phyloP scores from a whole-genome alignment of 176 grass and related monocot genomes.

The Cenchrus americanus region DNA sequence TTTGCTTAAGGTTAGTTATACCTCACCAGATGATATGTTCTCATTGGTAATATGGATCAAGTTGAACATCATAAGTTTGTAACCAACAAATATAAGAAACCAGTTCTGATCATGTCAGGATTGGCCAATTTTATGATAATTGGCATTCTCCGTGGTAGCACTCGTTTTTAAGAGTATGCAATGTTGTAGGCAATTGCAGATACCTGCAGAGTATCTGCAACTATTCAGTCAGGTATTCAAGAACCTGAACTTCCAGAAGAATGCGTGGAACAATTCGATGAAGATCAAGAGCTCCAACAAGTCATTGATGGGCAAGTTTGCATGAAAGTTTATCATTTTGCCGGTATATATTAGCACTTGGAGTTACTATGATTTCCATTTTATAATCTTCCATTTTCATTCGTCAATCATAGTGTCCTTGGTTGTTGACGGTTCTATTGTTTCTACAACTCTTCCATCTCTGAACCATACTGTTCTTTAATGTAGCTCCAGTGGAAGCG shows the following conservation, averaged over 20 bases:
- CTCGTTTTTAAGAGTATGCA: conserved; percentile 19
- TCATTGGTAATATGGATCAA: conserved; percentile 4
- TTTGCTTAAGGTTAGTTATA: conserved; percentile 75
- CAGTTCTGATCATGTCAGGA: conserved; percentile 7
- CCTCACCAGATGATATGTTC: conserved; percentile 31
- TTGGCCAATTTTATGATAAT: conserved; percentile 3
- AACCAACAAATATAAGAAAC: conserved; percentile 2
- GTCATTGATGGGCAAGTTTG: conserved; percentile 89
- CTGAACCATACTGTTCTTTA: conserved; percentile 33
- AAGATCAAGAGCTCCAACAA: conserved; percentile 85
- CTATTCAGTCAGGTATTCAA: conserved; percentile 61
- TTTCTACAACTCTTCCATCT: conserved; percentile 36
- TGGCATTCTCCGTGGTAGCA: neutral
- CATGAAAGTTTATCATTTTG: conserved; percentile 85
- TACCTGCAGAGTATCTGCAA: conserved; percentile 70
- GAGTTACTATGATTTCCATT: conserved; percentile 21
- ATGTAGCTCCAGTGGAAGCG: conserved; percentile 48
- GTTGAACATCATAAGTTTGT: neutral
- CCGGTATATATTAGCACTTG: conserved; percentile 39
- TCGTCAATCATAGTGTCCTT: conserved; percentile 33
- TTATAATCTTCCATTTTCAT: conserved; percentile 23
- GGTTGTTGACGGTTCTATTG: conserved; percentile 6
- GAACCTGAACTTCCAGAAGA: conserved; percentile 74
- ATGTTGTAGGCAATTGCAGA: conserved; percentile 76
- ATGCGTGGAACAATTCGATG: conserved; percentile 66